phyloP scores from a whole-genome alignment of 768 basidiomycete genomes.

The Amanita inopinata region DNA sequence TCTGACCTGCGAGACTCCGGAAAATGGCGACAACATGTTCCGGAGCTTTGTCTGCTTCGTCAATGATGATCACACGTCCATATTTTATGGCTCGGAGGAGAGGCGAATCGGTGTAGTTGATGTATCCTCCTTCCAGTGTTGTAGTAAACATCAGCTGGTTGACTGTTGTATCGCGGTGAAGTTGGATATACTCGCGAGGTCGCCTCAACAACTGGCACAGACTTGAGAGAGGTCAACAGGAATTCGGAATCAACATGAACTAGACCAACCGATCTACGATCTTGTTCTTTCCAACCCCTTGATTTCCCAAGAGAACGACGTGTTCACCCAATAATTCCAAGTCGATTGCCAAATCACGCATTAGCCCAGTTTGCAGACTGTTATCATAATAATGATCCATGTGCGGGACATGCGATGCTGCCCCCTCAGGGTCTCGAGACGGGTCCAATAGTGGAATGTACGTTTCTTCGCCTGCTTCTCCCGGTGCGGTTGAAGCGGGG shows the following conservation, averaged over 20 bases:
- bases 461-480: constrained; percentile 22
- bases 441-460: constrained; percentile 41
- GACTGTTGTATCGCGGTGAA: constrained; percentile 63
- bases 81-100: constrained; percentile 51
- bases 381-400: constrained; percentile 70
- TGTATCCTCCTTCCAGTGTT: constrained; percentile 43
- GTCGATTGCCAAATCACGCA: constrained; percentile 58
- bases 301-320: constrained; percentile 57
- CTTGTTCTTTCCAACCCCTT: constrained; percentile 70
- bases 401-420: constrained; percentile 48
- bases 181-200: constrained; percentile 60
- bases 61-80: constrained; percentile 59
- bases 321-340: constrained; percentile 53
- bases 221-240: no score
- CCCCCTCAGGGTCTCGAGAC: constrained; percentile 41
- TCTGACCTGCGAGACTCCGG: constrained; percentile 56
- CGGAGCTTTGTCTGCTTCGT: constrained; percentile 67
- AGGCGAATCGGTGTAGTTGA: constrained; percentile 57
- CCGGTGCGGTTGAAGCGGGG: constrained; percentile 29
- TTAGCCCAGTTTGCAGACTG: constrained; percentile 54
- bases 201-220: constrained; percentile 53
- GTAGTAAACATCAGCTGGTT: constrained; percentile 66
- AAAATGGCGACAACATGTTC: constrained; percentile 68
- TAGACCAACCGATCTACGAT: constrained; percentile 45
- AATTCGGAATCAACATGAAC: not conserved